Percentiles rank a stretch among this genome's conserved stretches.
These are phyloP conservation scores for Kentomonas sorsogonicus DNA, from an alignment of 208 protist species.

Conservation along the genomic window DNA sequence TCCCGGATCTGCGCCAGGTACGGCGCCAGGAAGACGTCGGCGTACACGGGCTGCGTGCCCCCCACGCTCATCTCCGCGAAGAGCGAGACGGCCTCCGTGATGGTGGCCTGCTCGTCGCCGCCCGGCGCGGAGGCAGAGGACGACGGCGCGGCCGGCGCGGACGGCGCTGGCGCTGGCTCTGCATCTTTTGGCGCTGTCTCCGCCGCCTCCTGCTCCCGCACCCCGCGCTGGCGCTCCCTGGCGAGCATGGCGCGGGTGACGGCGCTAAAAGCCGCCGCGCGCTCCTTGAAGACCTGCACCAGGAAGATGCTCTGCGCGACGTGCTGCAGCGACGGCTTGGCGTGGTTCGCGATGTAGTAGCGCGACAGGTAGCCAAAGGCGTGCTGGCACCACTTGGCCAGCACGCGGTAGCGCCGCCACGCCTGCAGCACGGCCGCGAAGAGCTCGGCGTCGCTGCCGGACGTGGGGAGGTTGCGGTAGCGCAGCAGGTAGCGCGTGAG, in stretches of 20 bases:
- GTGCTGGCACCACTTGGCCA: slow-evolving; percentile 82
- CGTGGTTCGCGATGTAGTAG: slow-evolving; percentile 83
- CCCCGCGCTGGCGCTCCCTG: slow-evolving; percentile 17
- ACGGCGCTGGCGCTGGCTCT: slow-evolving; percentile 9
- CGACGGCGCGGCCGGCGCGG: slow-evolving; percentile 13
- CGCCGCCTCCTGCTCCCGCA: background rate
- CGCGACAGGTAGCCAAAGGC: slow-evolving; percentile 82
- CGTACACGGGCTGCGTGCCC: slow-evolving; percentile 54
- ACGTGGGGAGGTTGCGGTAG: slow-evolving; percentile 36
- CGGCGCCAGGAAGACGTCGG: slow-evolving; percentile 63
- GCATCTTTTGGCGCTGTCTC: background rate
- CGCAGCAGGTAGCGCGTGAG: slow-evolving; percentile 77
- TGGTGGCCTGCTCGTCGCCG: no score
- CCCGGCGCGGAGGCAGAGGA: no score
- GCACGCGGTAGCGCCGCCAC: slow-evolving; percentile 78
- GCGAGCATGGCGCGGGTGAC: slow-evolving; percentile 60
- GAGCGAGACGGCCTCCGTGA: slow-evolving; percentile 55
- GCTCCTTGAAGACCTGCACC: slow-evolving; percentile 72
- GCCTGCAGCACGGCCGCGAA: slow-evolving; percentile 59
- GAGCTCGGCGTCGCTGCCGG: slow-evolving; percentile 49
- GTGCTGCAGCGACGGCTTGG: slow-evolving; percentile 70
- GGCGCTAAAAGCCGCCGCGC: slow-evolving; percentile 38
- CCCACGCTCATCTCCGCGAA: slow-evolving; percentile 72
- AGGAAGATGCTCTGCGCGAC: slow-evolving; percentile 80
- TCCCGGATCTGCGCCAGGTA: slow-evolving; percentile 47